Evolutionary conservation across 805 yeast genomes (phyloP).

Genomic region (Naumovozyma baii): DNA sequence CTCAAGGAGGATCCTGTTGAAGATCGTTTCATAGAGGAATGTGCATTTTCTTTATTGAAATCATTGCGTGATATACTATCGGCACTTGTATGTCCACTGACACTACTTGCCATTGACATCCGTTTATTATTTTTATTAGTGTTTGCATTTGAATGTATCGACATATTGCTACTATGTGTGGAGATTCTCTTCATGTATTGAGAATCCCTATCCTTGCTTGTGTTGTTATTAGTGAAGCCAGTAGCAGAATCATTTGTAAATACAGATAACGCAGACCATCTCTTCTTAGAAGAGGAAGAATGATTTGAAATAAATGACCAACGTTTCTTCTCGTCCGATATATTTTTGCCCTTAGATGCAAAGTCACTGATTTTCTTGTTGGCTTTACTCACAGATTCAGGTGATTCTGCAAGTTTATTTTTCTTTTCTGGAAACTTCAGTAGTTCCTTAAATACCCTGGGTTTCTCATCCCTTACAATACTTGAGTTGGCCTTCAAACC

Average conservation of each 20-base stretch:
- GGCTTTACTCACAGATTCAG: too few relatives aligned
- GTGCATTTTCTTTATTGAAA: not conserved
- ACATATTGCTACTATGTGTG: constrained; percentile 7
- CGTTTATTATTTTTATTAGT: constrained; percentile 5
- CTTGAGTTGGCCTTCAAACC: too few relatives aligned
- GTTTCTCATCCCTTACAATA: not conserved
- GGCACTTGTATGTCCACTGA: not conserved
- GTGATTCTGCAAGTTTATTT: too few relatives aligned
- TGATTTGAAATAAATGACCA: constrained; percentile 26
- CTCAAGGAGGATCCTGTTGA: constrained; percentile 28
- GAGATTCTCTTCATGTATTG: constrained; percentile 10
- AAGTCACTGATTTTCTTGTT: too few relatives aligned
- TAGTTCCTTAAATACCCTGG: not conserved
- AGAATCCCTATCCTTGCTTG: constrained; percentile 5
- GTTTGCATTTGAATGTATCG: not conserved
- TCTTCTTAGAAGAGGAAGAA: constrained; percentile 22
- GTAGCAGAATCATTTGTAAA: constrained; percentile 14
- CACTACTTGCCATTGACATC: constrained; percentile 8
- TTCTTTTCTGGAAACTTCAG: not conserved
- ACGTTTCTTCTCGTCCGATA: constrained; percentile 18
- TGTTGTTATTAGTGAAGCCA: not conserved
- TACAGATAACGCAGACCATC: constrained; percentile 26
- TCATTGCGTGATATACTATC: not conserved
- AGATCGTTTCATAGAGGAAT: constrained; percentile 16
- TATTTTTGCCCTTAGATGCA: too few relatives aligned